Conservation (phyloP, 768 basidiomycete genomes). For the Dentipellis fragilis region DNA sequence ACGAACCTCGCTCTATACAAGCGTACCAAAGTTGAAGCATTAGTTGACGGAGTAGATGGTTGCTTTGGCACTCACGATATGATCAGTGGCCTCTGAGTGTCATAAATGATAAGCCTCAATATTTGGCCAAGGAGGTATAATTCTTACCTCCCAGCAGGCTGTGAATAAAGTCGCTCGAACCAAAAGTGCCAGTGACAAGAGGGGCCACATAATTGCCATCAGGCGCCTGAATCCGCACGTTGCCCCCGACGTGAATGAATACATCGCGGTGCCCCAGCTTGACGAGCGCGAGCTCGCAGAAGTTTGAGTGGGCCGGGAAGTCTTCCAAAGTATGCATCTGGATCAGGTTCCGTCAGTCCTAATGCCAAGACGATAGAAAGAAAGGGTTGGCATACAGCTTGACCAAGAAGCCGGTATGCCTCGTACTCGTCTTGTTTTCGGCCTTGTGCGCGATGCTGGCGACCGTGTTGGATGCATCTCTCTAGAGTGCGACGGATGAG, state of each 20-base stretch:
- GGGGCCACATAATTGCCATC: slow-evolving; percentile 71
- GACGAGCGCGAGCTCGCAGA: slow-evolving; percentile 75
- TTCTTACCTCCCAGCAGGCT: slow-evolving; percentile 62
- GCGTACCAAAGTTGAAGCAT: too few relatives aligned
- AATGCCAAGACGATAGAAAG: neutral
- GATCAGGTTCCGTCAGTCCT: neutral
- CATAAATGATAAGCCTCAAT: neutral
- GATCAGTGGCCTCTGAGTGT: slow-evolving; percentile 48
- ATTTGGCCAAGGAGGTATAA: neutral
- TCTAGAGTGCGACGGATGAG: slow-evolving; percentile 66
- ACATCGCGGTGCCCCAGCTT: slow-evolving; percentile 66
- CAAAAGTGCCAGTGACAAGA: slow-evolving; percentile 78
- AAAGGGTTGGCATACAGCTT: slow-evolving; percentile 33
- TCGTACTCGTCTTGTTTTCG: slow-evolving; percentile 66
- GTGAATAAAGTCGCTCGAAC: slow-evolving; percentile 69
- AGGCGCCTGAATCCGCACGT: slow-evolving; percentile 63
- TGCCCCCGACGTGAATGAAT: slow-evolving; percentile 82
- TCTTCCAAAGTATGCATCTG: slow-evolving; percentile 80
- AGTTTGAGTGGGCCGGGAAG: slow-evolving; percentile 84
- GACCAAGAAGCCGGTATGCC: slow-evolving; percentile 72
- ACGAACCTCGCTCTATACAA: neutral
- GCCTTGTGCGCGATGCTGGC: slow-evolving; percentile 47
- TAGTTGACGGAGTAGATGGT: too few relatives aligned
- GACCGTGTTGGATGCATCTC: slow-evolving; percentile 70
- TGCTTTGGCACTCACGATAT: slow-evolving; percentile 32